A percentile compares a stretch with the other conserved stretches of the same genome.
Conservation (phyloP, 768 basidiomycete species). For the Rhodotorula paludigena region DNA sequence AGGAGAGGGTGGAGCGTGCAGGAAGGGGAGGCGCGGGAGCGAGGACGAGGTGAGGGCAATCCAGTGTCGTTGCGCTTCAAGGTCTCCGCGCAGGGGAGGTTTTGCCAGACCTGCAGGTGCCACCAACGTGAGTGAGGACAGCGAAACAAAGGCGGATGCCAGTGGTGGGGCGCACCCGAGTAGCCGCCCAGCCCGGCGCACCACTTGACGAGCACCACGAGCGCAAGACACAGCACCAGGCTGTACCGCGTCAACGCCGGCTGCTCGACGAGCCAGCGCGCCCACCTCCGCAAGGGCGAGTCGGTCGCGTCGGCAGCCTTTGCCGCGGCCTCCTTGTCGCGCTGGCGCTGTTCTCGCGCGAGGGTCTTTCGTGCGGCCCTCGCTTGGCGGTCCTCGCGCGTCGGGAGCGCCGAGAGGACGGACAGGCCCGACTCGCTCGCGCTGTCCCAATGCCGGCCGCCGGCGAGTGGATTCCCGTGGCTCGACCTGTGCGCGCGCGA, state of each 20-base stretch:
- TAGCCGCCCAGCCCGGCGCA: constrained; percentile 70
- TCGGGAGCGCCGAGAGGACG: constrained; percentile 7
- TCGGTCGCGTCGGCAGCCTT: constrained; percentile 7
- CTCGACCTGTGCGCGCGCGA: neutral
- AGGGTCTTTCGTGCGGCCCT: neutral
- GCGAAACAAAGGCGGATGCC: neutral
- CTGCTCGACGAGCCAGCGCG: constrained; percentile 5
- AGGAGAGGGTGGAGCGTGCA: neutral
- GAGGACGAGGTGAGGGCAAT: constrained; percentile 41
- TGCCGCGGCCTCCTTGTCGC: neutral
- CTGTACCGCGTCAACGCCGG: neutral
- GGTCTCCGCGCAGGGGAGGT: constrained; percentile 44
- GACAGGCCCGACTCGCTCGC: constrained; percentile 11
- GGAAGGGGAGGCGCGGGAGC: constrained; percentile 32
- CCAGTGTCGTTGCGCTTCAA: constrained; percentile 47
- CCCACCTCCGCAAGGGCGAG: constrained; percentile 8
- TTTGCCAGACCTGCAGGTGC: constrained; percentile 32
- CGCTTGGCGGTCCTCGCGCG: neutral
- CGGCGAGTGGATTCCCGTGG: too few species aligned
- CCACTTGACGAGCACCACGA: constrained; percentile 57
- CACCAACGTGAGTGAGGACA: neutral
- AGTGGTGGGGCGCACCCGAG: constrained; percentile 56
- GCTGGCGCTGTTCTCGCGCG: neutral
- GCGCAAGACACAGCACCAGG: constrained; percentile 1
- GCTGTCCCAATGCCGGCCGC: neutral